Evolutionary conservation across 176 grass and related monocot species (phyloP), one percentile per base, ranked within the genome.

Genomic region (Pontederia crassipes): DNA sequence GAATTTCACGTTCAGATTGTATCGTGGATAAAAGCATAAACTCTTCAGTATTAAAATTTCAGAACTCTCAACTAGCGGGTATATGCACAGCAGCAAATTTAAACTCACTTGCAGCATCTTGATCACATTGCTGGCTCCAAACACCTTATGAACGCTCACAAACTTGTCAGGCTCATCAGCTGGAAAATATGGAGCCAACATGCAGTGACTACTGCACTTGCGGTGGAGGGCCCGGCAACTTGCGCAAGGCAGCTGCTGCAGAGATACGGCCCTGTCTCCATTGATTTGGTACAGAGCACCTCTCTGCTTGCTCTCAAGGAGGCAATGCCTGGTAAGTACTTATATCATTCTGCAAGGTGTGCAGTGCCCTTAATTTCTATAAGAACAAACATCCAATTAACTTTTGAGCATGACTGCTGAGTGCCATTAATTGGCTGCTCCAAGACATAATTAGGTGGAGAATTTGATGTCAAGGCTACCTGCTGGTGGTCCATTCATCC

Each of bases 111-210:
- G 77, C 45, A 80, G 70, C 70, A 80, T 80, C 55, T 80, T 80
- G 70, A 74, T 47, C 20, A 80, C 70, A 74, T 69, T 80, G 28
- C 77, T 80, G 46, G 77, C 77, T 49, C 77, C 77, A 50, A 80
- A 80, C 55, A 80, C 77, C 72, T 69, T 80, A 46, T 80, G 77
- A 17, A 80, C 77, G 0, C 54, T 80, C 11, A 63, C 56, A 49
- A 80, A 80, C 63, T 80, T 80, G 51, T 80, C 48, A 17, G 77
- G 63, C 56, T 74, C 70, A 20, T 74, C 70, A 16, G 70, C 54
- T 12, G 77, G 77, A 54, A 80, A 80, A 53, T 80, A 67, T 10
- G 70, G 77, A 45, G 77, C 77, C 16, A 80, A 12, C 18, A 68
- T 48, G 63, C 77, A 80, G 35, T 61, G 32, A 3, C 7, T 26